Percentiles rank a stretch among this genome's conserved stretches.
These are phyloP conservation scores for Citrullus colocynthis DNA, from an alignment of 306 rosid genomes.

Conservation along the genomic window DNA sequence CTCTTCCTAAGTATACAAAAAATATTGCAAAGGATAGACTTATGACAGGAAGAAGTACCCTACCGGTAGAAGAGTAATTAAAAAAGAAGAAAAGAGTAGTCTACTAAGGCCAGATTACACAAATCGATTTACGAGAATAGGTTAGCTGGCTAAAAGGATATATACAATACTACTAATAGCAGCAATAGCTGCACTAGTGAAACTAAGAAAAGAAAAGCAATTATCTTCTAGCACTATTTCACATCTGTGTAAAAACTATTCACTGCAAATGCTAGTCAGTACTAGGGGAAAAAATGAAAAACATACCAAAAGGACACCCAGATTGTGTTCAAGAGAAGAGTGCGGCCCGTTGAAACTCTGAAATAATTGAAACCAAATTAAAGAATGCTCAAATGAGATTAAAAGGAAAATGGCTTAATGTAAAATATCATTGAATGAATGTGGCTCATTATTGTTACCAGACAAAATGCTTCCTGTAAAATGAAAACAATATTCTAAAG, in stretches of 20 bases:
- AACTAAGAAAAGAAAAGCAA: background rate
- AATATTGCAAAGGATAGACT: background rate
- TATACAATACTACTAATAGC: background rate
- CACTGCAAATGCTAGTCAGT: background rate
- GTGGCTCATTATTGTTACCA: background rate
- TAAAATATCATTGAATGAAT: background rate
- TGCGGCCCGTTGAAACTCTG: slow-evolving; percentile 44
- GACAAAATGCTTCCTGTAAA: background rate
- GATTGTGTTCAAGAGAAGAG: slow-evolving; percentile 44
- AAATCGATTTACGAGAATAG: background rate
- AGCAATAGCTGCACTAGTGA: background rate
- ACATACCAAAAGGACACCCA: slow-evolving; percentile 88
- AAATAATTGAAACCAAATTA: slow-evolving; percentile 13
- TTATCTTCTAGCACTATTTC: background rate
- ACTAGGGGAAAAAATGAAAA: slow-evolving; percentile 1
- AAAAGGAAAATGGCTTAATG: background rate
- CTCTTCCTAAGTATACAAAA: background rate
- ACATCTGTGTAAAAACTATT: background rate
- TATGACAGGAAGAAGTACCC: background rate
- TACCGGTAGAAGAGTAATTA: background rate
- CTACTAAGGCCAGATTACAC: background rate
- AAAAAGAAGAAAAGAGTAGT: background rate
- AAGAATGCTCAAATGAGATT: background rate
- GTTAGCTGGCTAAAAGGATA: background rate
- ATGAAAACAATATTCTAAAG: background rate